phyloP scores from a whole-genome alignment of 108 stramenopile genomes.

The Stephanodiscus triporus region DNA sequence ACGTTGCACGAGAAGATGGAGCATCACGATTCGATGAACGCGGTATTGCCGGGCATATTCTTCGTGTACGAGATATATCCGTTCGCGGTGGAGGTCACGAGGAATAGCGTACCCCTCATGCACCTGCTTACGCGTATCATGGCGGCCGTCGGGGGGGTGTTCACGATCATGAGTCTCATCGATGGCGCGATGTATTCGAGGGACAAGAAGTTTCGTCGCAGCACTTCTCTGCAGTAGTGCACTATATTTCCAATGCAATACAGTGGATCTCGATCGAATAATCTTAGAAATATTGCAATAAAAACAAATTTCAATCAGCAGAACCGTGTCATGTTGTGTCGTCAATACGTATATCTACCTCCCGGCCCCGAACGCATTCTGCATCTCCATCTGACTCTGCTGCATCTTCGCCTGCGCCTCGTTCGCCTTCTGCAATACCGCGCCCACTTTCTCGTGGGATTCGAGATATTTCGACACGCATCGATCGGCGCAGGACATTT shows the following conservation, averaged over 20 bases:
- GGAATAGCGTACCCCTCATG: constrained; percentile 72
- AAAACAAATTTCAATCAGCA: no score
- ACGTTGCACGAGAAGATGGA: constrained; percentile 63
- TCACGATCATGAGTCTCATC: constrained; percentile 80
- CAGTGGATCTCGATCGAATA: no score
- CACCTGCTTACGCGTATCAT: constrained; percentile 92
- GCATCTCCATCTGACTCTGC: constrained; percentile 70
- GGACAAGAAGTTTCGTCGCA: constrained; percentile 35
- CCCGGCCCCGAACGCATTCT: constrained; percentile 67
- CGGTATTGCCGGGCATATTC: constrained; percentile 94
- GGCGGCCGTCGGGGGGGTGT: constrained; percentile 95
- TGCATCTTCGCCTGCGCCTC: constrained; percentile 78
- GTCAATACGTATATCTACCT: neutral
- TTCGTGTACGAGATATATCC: constrained; percentile 98
- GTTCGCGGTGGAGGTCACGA: constrained; percentile 91
- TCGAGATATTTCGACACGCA: constrained; percentile 96
- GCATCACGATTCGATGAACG: constrained; percentile 77
- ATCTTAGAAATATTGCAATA: no score
- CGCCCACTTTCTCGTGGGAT: constrained; percentile 88
- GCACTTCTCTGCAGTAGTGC: no score
- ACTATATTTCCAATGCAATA: no score
- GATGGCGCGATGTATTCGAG: constrained; percentile 63
- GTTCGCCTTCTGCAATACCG: constrained; percentile 85
- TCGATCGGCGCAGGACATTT: constrained; percentile 96
- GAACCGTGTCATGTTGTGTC: no score